phyloP scores from a whole-genome alignment of 1,284 basidiomycete genomes.

The Naganishia albida region DNA sequence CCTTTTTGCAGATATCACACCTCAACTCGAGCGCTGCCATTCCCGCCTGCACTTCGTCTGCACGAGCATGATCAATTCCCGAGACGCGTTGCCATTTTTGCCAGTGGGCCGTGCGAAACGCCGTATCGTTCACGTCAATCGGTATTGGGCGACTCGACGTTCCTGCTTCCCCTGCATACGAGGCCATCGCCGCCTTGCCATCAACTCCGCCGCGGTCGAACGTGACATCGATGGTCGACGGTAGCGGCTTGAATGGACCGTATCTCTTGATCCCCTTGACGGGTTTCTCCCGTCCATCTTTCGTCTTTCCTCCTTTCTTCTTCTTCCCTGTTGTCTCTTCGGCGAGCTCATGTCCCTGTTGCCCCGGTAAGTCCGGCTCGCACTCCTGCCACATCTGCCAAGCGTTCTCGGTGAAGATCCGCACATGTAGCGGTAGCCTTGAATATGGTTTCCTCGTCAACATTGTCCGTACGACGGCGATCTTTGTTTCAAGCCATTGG shows the following conservation, averaged over 20 bases:
- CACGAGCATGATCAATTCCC: slow-evolving; percentile 49
- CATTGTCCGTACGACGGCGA: slow-evolving; percentile 47
- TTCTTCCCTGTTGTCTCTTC: neutral
- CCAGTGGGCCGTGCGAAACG: slow-evolving; percentile 51
- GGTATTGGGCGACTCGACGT: slow-evolving; percentile 44
- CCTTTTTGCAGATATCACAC: slow-evolving; percentile 62
- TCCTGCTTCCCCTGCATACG: slow-evolving; percentile 56
- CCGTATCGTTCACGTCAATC: slow-evolving; percentile 66
- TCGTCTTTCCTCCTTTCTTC: neutral
- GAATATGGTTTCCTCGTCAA: slow-evolving; percentile 43
- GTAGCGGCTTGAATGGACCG: slow-evolving; percentile 43
- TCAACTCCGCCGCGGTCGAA: slow-evolving; percentile 73
- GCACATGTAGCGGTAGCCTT: slow-evolving; percentile 57
- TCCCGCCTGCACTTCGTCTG: slow-evolving; percentile 55
- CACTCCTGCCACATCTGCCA: slow-evolving; percentile 36
- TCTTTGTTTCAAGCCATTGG: slow-evolving; percentile 45
- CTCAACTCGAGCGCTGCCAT: slow-evolving; percentile 41
- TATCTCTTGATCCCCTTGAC: slow-evolving; percentile 34
- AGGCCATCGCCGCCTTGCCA: slow-evolving; percentile 60
- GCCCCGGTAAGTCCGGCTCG: neutral
- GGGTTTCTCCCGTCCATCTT: slow-evolving; percentile 5
- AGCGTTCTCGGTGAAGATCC: slow-evolving; percentile 65
- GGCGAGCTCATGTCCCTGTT: slow-evolving; percentile 1
- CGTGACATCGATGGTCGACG: slow-evolving; percentile 58
- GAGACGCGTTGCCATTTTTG: slow-evolving; percentile 41